Base-by-base conservation (phyloP, 1,139 yeast species). In the Hanseniaspora gamundiae region DNA sequence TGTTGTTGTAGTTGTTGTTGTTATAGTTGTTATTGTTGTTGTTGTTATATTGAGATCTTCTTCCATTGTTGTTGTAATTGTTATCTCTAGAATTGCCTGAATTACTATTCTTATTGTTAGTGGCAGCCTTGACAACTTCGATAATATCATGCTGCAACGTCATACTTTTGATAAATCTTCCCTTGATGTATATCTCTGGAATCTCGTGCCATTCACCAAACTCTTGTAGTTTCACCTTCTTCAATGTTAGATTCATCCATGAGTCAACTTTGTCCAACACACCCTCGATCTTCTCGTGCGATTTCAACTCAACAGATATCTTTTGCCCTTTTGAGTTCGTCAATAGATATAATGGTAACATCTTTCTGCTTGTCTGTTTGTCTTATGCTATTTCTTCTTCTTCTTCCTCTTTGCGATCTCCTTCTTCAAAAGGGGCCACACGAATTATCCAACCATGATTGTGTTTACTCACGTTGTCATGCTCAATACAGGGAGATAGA, bases 281-380 rank as follows among this genome's bases (percentile, higher is more conserved):
- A 35, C 99, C 99, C 57, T 82, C 84, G 47, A 87, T 70, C 13
- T 93, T 80, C 58, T 86, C 96, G 29, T 97, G 96, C n/a, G 82
- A 80, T 62, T 93, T 93, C 60, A 93, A 75, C 64, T 91, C 98
- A 46, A 93, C 87, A 58, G 83, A 74, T 58, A 91, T 74, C 35
- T 87, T 85, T 58, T 85, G 88, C 48, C 87, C 91, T 63, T 86
- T 88, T 19, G 95, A 88, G 45, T 95, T 85, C 45, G 93, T 86
- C 54, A 93, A 73, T 51, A 93, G 71, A 54, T 87, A 87, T 57
- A 91, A 71, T 38, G 99, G 99, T 51, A 91, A 76, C 98, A 61
- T 61, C 22, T 13, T 38, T 16, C 36, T 3, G n/a, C 11, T 27
- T 39, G 14, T 48, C 46, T 35, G 51, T 16, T 20, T 6, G n/a